These are phyloP conservation scores for Malassezia furfur DNA, from an alignment of 1,284 basidiomycete genomes.

Conservation along the genomic window DNA sequence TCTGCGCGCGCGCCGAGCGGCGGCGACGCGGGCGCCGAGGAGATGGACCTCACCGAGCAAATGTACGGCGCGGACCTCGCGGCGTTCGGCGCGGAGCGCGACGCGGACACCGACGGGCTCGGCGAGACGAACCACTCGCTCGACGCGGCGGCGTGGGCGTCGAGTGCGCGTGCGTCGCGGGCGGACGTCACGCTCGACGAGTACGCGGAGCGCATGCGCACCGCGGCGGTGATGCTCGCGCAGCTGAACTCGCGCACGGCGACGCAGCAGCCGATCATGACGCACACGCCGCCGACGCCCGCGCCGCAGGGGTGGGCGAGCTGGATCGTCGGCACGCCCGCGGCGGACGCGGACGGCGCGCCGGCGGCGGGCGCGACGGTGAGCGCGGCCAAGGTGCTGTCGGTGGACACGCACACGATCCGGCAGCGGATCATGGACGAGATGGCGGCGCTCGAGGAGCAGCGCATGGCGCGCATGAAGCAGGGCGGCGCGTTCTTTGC, in stretches of 20 bases:
- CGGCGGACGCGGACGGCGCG: neutral
- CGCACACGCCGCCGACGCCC: slow-evolving; percentile 18
- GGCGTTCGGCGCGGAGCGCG: slow-evolving; percentile 33
- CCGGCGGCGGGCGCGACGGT: neutral
- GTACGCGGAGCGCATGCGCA: slow-evolving; percentile 95
- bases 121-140: slow-evolving; percentile 33
- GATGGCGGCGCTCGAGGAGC: slow-evolving; percentile 93
- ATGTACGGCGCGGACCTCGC: slow-evolving; percentile 41
- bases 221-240: slow-evolving; percentile 94
- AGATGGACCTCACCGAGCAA: slow-evolving; percentile 45
- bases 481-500: slow-evolving; percentile 50
- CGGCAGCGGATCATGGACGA: slow-evolving; percentile 95
- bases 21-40: slow-evolving; percentile 20
- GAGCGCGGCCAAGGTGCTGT: slow-evolving; percentile 22
- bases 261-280: slow-evolving; percentile 29
- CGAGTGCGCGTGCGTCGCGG: slow-evolving; percentile 11
- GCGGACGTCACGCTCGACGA: slow-evolving; percentile 61
- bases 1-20: slow-evolving; percentile 6
- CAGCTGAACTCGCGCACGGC: slow-evolving; percentile 62
- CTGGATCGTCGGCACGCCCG: slow-evolving; percentile 38
- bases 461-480: slow-evolving; percentile 88
- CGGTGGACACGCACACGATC: slow-evolving; percentile 59
- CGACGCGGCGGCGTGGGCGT: slow-evolving; percentile 39
- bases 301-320: slow-evolving; percentile 34
- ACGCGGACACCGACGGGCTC: slow-evolving; percentile 30